Base-by-base conservation (phyloP, 176 grass and related monocot species). In the Pharus latifolius region DNA sequence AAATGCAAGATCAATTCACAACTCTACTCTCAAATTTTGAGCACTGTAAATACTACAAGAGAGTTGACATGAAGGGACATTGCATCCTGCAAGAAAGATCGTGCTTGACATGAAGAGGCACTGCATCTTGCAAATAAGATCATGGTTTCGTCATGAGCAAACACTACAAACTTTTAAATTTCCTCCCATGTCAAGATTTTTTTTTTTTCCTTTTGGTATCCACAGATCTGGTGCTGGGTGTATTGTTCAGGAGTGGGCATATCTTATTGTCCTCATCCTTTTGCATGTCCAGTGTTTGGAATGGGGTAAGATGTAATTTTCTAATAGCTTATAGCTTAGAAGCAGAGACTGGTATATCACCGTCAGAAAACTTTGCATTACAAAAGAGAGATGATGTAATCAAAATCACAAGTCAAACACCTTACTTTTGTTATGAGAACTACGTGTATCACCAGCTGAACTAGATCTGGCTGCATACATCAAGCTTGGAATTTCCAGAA, bases 41-140 rank as follows among this genome's bases (percentile, higher is more conserved):
- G 48, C 68, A 46, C 7, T 64, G 33, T 35, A 35, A 60, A 40
- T 27, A 52, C 4, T 16, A 43, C 40, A 65, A 35, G 60, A 44
- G 54, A 33, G 28, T 61, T 34, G 56, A 53, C 80, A 35, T 31
- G 53, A 38, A 32, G 66, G 62, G 34, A 32, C 35, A 15, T 22
- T 23, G 56, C 58, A 34, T 59, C 19, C 38, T 30, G 12, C 59
- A 20, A 35, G 3, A 6, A 53, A 11, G 31, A 67, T 67, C 51
- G 70, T 75, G 79, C 51, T 59, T 33, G 25, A 40, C 62, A 68
- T 43, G 62, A 74, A 67, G 31, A 42, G 43, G 23, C 23, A 23
- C 13, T 17, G 43, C 42, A 20, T 63, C 30, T 43, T 45, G 41
- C 24, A 12, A 26, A 35, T 34, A 15, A 55, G 34, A 79, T 67